These are phyloP conservation scores for Scolecobasidium constrictum DNA, from an alignment of 2,329 filamentous ascomycete genomes.

Conservation along the genomic window DNA sequence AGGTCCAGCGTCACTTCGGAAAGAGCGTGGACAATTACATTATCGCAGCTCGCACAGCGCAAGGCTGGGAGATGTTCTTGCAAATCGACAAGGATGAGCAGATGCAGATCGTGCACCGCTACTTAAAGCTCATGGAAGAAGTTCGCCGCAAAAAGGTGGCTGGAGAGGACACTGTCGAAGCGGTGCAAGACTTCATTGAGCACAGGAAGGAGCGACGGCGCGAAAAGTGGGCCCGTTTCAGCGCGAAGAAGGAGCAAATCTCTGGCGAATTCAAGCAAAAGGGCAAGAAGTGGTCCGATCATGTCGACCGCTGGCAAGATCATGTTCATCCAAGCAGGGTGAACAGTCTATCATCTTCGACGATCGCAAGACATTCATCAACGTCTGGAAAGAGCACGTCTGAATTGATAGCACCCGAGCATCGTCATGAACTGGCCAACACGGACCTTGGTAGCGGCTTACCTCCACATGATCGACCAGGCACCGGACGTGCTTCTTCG, in stretches of 20 bases:
- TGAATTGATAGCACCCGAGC: neutral
- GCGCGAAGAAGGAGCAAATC: neutral
- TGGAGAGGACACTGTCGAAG: constrained; percentile 36
- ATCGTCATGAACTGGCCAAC: neutral
- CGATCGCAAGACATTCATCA: neutral
- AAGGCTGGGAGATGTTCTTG: constrained; percentile 59
- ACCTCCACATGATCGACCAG: neutral
- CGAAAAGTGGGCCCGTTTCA: constrained; percentile 15
- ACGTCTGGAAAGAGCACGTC: neutral
- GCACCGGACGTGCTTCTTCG: neutral
- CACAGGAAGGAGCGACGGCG: constrained; percentile 22
- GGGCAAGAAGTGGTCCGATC: neutral
- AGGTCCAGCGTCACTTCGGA: constrained; percentile 60
- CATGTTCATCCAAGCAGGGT: neutral
- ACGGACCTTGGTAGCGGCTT: neutral
- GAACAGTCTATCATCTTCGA: neutral
- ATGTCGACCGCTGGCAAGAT: neutral
- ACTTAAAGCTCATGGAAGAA: constrained; percentile 38
- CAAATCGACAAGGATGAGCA: constrained; percentile 47
- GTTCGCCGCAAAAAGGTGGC: constrained; percentile 43
- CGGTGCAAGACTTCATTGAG: constrained; percentile 32
- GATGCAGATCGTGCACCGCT: constrained; percentile 52
- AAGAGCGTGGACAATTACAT: constrained; percentile 70
- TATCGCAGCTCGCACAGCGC: constrained; percentile 61
- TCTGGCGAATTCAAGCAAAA: neutral